Evolutionary conservation across 2,329 filamentous ascomycete genomes (phyloP).

Genomic region (Phaeosphaeria sp.): DNA sequence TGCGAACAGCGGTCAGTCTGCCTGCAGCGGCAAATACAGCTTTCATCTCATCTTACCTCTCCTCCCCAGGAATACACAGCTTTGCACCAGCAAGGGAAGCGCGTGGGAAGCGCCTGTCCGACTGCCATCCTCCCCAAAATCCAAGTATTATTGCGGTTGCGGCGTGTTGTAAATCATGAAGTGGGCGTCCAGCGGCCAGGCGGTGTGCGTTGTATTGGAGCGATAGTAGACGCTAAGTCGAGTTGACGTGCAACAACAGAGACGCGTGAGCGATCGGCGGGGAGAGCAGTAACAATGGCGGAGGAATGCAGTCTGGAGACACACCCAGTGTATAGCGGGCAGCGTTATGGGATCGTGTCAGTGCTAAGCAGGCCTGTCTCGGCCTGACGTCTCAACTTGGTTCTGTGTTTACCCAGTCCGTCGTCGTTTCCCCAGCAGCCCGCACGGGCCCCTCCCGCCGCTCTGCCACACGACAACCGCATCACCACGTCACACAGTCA

Average conservation of each 20-base stretch:
- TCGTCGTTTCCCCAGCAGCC: conserved; percentile 28
- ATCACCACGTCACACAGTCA: conserved; percentile 13
- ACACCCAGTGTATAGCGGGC: conserved; percentile 23
- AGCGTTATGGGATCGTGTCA: conserved; percentile 18
- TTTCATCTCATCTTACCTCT: conserved; percentile 58
- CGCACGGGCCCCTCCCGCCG: conserved; percentile 6
- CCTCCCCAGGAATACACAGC: conserved; percentile 94
- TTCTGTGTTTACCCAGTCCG: conserved; percentile 22
- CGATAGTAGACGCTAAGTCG: not conserved
- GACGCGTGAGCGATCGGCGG: conserved; percentile 10
- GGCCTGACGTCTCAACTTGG: conserved; percentile 22
- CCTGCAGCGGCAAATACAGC: conserved; percentile 11
- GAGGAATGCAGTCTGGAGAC: conserved; percentile 11
- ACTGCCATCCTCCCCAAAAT: conserved; percentile 50
- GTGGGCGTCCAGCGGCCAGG: conserved; percentile 12
- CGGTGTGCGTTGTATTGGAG: conserved; percentile 20
- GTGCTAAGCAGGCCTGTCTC: conserved; percentile 18
- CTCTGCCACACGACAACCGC: conserved; percentile 19
- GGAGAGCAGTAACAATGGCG: conserved; percentile 14
- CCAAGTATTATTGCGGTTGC: conserved; percentile 2
- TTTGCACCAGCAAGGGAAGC: conserved; percentile 90
- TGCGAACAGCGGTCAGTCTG: conserved; percentile 34
- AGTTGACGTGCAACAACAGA: conserved; percentile 1
- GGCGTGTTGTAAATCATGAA: conserved; percentile 28
- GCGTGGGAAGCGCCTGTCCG: conserved; percentile 67